Evolutionary conservation across 1,284 basidiomycete genomes (phyloP).

Genomic region (Testicularia cyperi): DNA sequence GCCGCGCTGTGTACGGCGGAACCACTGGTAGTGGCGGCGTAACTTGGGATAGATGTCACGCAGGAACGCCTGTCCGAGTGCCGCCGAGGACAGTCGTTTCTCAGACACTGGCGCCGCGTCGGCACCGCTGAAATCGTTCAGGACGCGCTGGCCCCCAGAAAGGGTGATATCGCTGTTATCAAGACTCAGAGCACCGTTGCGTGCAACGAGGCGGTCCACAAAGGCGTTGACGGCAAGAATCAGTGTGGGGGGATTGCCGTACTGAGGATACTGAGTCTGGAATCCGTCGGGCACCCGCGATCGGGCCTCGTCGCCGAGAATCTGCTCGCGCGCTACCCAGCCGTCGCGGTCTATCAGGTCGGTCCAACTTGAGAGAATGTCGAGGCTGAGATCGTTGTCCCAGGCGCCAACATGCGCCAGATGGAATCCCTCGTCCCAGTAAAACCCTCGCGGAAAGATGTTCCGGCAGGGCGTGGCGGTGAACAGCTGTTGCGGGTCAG

Average conservation of each 20-base stretch:
- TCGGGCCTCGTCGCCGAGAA: conserved; percentile 88
- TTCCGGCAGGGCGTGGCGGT: conserved; percentile 91
- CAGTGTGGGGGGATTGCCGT: conserved; percentile 90
- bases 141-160: conserved; percentile 5
- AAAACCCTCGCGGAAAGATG: conserved; percentile 94
- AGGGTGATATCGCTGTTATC: conserved; percentile 4
- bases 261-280: conserved; percentile 85
- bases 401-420: conserved; percentile 82
- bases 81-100: conserved; percentile 37
- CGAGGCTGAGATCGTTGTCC: conserved; percentile 86
- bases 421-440: conserved; percentile 98
- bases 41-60: conserved; percentile 78
- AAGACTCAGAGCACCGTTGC: conserved; percentile 20
- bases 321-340: conserved; percentile 93
- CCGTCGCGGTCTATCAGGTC: conserved; percentile 85
- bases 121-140: conserved; percentile 5
- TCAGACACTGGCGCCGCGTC: conserved; percentile 19
- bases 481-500: conserved; percentile 69
- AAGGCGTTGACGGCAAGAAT: conserved; percentile 86
- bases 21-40: conserved; percentile 91
- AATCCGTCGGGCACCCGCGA: conserved; percentile 76
- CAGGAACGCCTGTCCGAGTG: conserved; percentile 70
- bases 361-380: conserved; percentile 87
- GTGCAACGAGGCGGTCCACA: conserved; percentile 70
- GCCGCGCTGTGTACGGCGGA: conserved; percentile 79